These are phyloP conservation scores for Thuidium tamariscinum DNA, from an alignment of 225 moss, liverwort and hornwort species.

Conservation along the genomic window DNA sequence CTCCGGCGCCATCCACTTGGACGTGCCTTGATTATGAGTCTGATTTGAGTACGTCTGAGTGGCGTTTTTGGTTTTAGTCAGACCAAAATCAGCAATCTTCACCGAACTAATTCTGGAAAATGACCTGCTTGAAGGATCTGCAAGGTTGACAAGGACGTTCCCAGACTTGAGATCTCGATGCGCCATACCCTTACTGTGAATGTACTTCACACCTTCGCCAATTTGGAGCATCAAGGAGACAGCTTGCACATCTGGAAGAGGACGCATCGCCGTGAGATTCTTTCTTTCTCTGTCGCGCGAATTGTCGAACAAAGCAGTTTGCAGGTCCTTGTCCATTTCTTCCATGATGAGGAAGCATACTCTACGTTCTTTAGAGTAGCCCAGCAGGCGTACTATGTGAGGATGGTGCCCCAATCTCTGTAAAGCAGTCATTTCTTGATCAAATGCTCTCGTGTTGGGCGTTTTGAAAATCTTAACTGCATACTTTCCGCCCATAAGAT, in stretches of 20 bases:
- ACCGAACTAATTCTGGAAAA: background rate
- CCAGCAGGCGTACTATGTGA: background rate
- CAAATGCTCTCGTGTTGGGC: rapidly evolving
- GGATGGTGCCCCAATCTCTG: background rate
- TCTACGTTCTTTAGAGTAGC: background rate
- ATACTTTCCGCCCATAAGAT: background rate
- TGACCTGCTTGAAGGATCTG: background rate
- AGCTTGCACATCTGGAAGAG: background rate
- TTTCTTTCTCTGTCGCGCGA: background rate
- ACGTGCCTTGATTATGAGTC: background rate
- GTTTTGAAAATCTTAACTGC: background rate
- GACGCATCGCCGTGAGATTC: background rate
- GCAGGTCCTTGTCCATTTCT: background rate
- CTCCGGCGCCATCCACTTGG: background rate
- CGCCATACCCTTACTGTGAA: background rate
- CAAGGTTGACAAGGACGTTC: background rate
- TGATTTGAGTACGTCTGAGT: background rate
- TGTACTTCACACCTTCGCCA: background rate
- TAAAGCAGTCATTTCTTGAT: background rate
- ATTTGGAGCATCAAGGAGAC: background rate
- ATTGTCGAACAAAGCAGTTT: background rate
- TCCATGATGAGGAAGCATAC: background rate
- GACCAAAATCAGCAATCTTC: background rate
- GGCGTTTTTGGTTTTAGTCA: background rate
- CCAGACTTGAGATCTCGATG: background rate